Base-by-base conservation (phyloP, 2,329 filamentous ascomycete species). In the Sclerotinia glacialis region DNA sequence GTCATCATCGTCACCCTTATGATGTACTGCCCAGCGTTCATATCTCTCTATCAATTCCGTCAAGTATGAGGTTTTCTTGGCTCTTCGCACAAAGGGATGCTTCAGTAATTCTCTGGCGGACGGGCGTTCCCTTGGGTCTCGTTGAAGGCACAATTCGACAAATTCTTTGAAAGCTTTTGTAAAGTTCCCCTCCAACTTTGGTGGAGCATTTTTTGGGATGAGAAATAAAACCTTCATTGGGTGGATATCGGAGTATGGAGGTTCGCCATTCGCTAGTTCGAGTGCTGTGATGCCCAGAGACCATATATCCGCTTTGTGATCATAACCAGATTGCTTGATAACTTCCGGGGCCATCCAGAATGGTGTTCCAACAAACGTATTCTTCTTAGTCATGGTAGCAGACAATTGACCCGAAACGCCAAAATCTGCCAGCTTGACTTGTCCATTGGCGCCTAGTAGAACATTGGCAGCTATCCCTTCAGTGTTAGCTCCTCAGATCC, bases 271-370 rank as follows among this genome's bases (percentile, higher is more conserved):
- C 65, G 94, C 94, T 70, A 98, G 79, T 78, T 97, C 94, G 52
- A 98, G 85, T 1, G 94, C 93, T 0, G 94, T 97, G 76, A 97
- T 97, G 49, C 94, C 94, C 23, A 97, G 82, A 1, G 94, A 97
- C 94, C 94, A 98, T 67, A 98, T 97, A 76, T 98, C 94, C 54
- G 94, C 94, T 80, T 97, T 97, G 80, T 96, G 92, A 78, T 97
- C 94, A 80, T 98, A 97, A 59, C 94, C 94, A 67, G 93, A 96
- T 78, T 99, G 94, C 80, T 97, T 97, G 78, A 99, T 99, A 65
- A 98, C 94, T 79, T 99, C 94, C 14, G 94, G 94, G 3, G 95
- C 94, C 94, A 99, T 99, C 95, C 95, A 99, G 77, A 98, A 99
- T 1, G 95, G 94, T 0, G 94, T 98, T 44, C 95, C 95, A 42